These are phyloP conservation scores for Rhizophlyctis rosea DNA, from an alignment of 192 early-diverging fungal genomes.

Conservation along the genomic window DNA sequence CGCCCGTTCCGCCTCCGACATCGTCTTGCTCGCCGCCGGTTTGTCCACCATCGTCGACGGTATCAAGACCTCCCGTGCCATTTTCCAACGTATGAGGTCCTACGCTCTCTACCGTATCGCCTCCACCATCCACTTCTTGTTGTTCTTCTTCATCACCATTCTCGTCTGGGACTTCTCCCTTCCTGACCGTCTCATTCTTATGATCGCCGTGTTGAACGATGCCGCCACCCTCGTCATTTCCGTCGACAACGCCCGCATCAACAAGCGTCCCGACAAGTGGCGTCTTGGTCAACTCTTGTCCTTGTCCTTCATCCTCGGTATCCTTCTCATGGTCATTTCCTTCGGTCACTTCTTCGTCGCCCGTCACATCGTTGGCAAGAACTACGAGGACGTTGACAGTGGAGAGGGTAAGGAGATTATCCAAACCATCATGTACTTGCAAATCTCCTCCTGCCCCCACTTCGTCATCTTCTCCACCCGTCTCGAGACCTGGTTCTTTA, in stretches of 20 bases:
- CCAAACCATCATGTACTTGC: constrained; percentile 90
- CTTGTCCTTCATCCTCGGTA: constrained; percentile 80
- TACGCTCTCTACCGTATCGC: constrained; percentile 94
- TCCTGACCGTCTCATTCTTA: constrained; percentile 80
- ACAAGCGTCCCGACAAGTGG: constrained; percentile 83
- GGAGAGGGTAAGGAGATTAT: constrained; percentile 44
- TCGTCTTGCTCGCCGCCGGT: constrained; percentile 87
- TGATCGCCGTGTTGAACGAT: constrained; percentile 89
- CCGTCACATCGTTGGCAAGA: constrained; percentile 65
- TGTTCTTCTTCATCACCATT: constrained; percentile 86
- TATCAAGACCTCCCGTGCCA: constrained; percentile 84
- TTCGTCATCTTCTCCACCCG: constrained; percentile 95
- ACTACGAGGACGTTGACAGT: constrained; percentile 37
- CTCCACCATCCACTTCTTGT: constrained; percentile 91
- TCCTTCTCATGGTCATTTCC: constrained; percentile 57
- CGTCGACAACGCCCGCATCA: constrained; percentile 79
- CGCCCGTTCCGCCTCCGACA: constrained; percentile 93
- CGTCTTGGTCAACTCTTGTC: constrained; percentile 82
- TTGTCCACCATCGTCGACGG: constrained; percentile 92
- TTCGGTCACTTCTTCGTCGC: constrained; percentile 76
- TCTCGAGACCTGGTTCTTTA: constrained; percentile 81
- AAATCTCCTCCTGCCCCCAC: constrained; percentile 87
- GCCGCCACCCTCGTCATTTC: constrained; percentile 92
- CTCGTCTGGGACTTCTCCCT: constrained; percentile 80
- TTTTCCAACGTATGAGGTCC: constrained; percentile 95